Percentiles rank a stretch among this genome's conserved stretches.
Conservation (phyloP, 208 protist species). For the Trypanosoma brucei region DNA sequence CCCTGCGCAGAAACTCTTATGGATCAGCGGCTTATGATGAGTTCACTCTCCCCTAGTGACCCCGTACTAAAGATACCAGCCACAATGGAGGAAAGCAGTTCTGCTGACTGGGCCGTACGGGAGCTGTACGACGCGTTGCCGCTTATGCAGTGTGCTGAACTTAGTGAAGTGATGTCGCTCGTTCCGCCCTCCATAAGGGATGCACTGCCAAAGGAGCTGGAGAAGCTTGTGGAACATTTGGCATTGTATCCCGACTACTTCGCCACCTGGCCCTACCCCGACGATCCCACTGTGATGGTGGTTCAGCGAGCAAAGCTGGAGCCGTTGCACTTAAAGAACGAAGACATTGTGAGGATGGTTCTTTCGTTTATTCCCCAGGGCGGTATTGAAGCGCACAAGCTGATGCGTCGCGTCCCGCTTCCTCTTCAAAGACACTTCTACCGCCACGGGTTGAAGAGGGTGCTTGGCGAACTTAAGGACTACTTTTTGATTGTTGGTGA, state of each 20-base stretch:
- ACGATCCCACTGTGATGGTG: constrained; percentile 56
- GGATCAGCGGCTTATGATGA: constrained; percentile 48
- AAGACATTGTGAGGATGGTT: constrained; percentile 57
- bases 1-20: constrained; percentile 75
- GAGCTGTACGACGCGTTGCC: constrained; percentile 86
- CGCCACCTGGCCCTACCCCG: constrained; percentile 62
- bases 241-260: constrained; percentile 69
- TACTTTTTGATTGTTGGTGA: constrained; percentile 60
- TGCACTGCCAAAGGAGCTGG: constrained; percentile 45
- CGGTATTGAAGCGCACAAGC: constrained; percentile 38
- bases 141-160: constrained; percentile 70
- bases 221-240: constrained; percentile 38
- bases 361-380: constrained; percentile 67
- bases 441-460: constrained; percentile 54
- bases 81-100: constrained; percentile 46
- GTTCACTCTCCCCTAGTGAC: constrained; percentile 59
- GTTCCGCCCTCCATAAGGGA: constrained; percentile 61
- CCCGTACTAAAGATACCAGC: constrained; percentile 58
- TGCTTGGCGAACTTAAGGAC: constrained; percentile 50
- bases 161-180: constrained; percentile 72
- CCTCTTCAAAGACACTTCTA: constrained; percentile 77
- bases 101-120: constrained; percentile 66
- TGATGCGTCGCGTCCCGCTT: constrained; percentile 66
- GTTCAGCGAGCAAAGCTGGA: constrained; percentile 76
- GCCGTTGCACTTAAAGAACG: constrained; percentile 33